Evolutionary conservation across 2,329 filamentous ascomycete genomes (phyloP), one percentile per base, ranked within the genome.

Genomic region (Fusarium globosum): DNA sequence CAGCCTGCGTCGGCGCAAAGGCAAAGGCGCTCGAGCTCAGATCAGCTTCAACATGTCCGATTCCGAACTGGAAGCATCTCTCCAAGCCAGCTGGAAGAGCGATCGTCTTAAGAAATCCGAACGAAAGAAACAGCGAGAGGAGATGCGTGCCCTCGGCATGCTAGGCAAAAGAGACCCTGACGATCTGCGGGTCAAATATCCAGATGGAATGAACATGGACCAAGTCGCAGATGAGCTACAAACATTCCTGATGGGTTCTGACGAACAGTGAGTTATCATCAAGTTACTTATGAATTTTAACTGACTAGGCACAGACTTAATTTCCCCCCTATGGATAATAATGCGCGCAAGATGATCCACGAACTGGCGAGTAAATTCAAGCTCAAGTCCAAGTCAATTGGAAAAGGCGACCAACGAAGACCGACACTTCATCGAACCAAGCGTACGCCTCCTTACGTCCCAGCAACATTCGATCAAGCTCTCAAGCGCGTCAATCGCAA

Each of bases 281-380:
- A n/a, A 42, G 21, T 23, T 61, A 12, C 14, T 66, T n/a, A 21
- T n/a, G 20, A 38, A 15, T 45, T 28, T 65, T 74, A 16, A 53
- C 78, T 69, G 11, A 59, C 41, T 28, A 36, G 18, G 36, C 21
- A 7, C 20, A 95, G 93, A 51, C 86, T 96, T 11, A 85, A 90
- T 9, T 85, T 98, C 30, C 94, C 96, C 7, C 94, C 96, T 0
- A 97, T 98, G 91, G 91, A 94, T 64, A 94, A 94, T 69, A 83
- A 88, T 49, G 88, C 92, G 43, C 92, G 96, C 56, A 95, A 94
- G 80, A 84, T 91, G 11, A 87, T 98, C 23, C 96, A 99, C 80
- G 89, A 94, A 67, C 82, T 97, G 43, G 94, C 94, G 18, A 89
- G 89, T 76, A 88, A 88, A 42, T 90, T 98, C 79, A 91, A 90